Evolutionary conservation across 257 asterid species (phyloP).

Genomic region (Sherardia arvensis): DNA sequence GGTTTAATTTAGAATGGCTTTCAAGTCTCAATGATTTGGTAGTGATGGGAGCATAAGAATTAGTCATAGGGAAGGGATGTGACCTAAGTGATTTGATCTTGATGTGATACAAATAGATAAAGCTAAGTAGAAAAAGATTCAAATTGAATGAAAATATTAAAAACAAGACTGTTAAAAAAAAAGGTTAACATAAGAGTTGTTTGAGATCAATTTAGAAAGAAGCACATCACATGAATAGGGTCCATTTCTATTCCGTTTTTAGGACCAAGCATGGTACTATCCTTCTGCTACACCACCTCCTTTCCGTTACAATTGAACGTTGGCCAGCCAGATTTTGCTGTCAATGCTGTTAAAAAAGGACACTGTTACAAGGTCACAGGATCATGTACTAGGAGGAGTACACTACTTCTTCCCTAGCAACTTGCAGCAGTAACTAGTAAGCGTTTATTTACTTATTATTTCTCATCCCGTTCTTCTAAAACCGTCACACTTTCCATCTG

Average conservation of each 20-base stretch:
- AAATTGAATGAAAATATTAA: neutral
- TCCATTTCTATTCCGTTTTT: slow-evolving; percentile 11
- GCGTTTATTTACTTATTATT: no score
- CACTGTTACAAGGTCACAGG: neutral
- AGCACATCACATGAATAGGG: slow-evolving; percentile 16
- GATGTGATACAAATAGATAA: neutral
- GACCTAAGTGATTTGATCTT: neutral
- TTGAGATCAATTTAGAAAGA: neutral
- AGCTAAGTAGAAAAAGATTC: neutral
- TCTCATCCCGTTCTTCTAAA: no score
- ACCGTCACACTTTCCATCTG: no score
- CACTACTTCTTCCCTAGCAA: neutral
- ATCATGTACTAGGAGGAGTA: neutral
- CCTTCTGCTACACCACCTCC: slow-evolving; percentile 6
- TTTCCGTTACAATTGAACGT: slow-evolving; percentile 5
- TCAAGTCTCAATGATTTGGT: slow-evolving; percentile 8
- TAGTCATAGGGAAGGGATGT: neutral
- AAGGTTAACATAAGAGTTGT: neutral
- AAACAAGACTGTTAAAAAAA: neutral
- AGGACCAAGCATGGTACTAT: slow-evolving; percentile 10
- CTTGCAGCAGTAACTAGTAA: neutral
- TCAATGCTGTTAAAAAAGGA: neutral
- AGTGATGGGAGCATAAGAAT: slow-evolving; percentile 2
- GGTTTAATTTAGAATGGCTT: neutral
- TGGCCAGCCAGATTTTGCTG: neutral